Base-by-base conservation (phyloP, 2,329 filamentous ascomycete genomes). In the Ophiostoma ips region DNA sequence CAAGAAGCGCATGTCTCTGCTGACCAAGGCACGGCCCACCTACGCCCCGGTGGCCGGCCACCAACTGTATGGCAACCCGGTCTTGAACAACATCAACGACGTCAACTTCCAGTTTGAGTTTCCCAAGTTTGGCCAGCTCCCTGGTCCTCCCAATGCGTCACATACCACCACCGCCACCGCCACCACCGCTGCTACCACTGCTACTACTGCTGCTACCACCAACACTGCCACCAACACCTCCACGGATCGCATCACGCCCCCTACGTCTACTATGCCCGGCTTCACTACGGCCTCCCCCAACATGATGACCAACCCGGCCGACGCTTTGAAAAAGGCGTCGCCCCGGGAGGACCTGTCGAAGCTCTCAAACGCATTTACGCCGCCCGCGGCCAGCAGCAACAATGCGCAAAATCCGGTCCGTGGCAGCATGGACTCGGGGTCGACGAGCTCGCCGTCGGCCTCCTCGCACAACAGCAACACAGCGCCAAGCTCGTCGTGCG, bases 71-170 rank as follows among this genome's bases (percentile, higher is more conserved):
- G 68, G 73, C 59, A 64, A 59, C 50, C 63, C 70, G 19, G 71
- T 71, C 11, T 62, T 78, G 55, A 77, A 70, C 63, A 82, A 79
- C 57, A 69, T 82, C 50, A 79, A 73, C 59, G 83, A 84, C 55
- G 83, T 84, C 63, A 88, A 84, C 62, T 96, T 96, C 62, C 83
- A 90, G 57, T 96, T 98, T 58, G 90, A 96, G 58, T 96, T 96
- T 56, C 90, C 92, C 56, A 89, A 85, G 62, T 96, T 98, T 60
- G 92, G 92, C 44, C 76, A 81, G 52, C 74, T 94, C 24, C 75
- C 76, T 0, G 71, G 75, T 5, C 68, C 71, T 8, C 58, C 63
- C 1, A 44, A 55, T 30, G 61, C 55, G n/a, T n/a, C n/a, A n/a
- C n/a, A n/a, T n/a, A n/a, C n/a, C n/a, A n/a, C n/a, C n/a, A n/a